These are phyloP conservation scores for Ustilago sp. DNA, from an alignment of 1,284 basidiomycete species.

Conservation along the genomic window DNA sequence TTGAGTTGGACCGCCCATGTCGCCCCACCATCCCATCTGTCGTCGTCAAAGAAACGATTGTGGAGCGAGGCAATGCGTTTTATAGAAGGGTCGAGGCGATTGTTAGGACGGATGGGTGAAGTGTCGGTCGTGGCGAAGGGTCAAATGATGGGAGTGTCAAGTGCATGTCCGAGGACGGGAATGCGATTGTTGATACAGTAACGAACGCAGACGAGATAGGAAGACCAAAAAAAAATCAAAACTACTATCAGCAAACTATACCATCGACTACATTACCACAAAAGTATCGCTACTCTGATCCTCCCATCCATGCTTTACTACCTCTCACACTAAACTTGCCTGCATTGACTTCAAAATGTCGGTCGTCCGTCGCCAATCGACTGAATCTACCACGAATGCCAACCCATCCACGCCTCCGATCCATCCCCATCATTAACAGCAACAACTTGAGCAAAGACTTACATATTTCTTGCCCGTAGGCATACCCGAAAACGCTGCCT, in stretches of 20 bases:
- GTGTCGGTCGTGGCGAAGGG: background rate
- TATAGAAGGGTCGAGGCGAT: background rate
- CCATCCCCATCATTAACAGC: background rate
- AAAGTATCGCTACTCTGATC: background rate
- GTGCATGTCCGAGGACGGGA: background rate
- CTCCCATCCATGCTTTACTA: background rate
- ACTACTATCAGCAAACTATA: background rate
- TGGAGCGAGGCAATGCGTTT: background rate
- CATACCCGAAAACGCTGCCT: slow-evolving; percentile 57
- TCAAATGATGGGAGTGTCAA: background rate
- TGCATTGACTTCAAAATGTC: too few species aligned
- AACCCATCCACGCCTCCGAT: background rate
- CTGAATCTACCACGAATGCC: background rate
- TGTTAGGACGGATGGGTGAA: too few species aligned
- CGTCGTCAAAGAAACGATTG: background rate
- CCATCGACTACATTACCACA: background rate
- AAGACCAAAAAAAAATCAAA: background rate
- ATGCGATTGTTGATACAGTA: too few species aligned
- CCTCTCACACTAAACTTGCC: too few species aligned
- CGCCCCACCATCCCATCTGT: slow-evolving; percentile 69
- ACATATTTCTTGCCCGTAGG: slow-evolving; percentile 66
- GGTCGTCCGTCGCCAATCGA: background rate
- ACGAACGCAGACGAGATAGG: background rate
- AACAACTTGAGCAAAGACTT: slow-evolving; percentile 11
- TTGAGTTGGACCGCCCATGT: slow-evolving; percentile 66